Percentiles rank a stretch among this genome's conserved stretches.
phyloP scores from a whole-genome alignment of 148 eudicot genomes.

The Vaccinium myrtillus region DNA sequence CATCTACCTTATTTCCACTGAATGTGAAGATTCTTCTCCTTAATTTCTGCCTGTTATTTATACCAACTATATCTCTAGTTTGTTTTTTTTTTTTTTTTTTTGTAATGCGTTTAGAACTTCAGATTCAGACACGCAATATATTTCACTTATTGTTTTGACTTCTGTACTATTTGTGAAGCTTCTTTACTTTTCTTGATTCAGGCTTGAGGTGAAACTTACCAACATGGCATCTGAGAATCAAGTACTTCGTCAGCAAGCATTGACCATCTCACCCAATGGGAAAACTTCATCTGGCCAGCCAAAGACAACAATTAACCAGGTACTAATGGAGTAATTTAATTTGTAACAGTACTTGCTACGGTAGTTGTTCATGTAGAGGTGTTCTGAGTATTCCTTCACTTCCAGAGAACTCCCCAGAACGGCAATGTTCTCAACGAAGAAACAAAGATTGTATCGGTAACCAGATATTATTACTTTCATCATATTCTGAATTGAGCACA shows the following conservation, averaged over 20 bases:
- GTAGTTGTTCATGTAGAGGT: constrained; percentile 12
- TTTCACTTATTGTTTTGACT: constrained; percentile 1
- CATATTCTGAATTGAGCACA: background rate
- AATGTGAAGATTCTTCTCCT: background rate
- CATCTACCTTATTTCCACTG: background rate
- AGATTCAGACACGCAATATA: background rate
- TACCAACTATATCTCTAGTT: background rate
- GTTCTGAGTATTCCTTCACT: constrained; percentile 24
- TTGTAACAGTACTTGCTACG: background rate
- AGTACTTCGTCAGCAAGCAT: constrained; percentile 95
- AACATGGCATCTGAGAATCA: constrained; percentile 88
- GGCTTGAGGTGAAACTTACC: constrained; percentile 90
- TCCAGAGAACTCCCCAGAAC: constrained; percentile 88
- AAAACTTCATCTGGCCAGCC: constrained; percentile 65
- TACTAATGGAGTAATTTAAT: constrained; percentile 14
- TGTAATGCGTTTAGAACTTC: background rate
- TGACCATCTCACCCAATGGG: constrained; percentile 83
- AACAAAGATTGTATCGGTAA: constrained; percentile 44
- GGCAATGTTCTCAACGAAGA: constrained; percentile 70
- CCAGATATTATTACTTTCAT: constrained; percentile 17
- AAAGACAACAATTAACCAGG: constrained; percentile 65
- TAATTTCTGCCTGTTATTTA: background rate
- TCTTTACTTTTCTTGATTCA: constrained; percentile 26
- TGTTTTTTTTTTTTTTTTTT: background rate
- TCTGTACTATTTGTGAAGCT: background rate